A percentile compares a stretch with the other conserved stretches of the same genome.
These are phyloP conservation scores for Melanopsichium pennsylvanicum DNA, from an alignment of 1,284 basidiomycete genomes.

Conservation along the genomic window DNA sequence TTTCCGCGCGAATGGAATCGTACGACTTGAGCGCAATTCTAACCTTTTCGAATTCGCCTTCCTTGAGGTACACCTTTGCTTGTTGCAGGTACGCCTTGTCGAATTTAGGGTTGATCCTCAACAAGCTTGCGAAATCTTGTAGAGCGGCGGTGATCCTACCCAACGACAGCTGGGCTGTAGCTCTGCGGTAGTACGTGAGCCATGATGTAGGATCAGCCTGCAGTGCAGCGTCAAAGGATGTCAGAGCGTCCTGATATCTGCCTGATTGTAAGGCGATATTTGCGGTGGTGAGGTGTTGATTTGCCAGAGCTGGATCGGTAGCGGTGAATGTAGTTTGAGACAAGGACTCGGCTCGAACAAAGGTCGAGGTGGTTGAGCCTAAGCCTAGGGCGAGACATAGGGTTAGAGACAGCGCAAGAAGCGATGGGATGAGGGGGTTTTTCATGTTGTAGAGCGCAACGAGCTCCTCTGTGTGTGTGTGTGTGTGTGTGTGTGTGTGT, in stretches of 20 bases:
- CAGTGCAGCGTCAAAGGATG: conserved; percentile 55
- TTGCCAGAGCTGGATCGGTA: conserved; percentile 24
- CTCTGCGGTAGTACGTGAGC: conserved; percentile 61
- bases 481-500: neutral
- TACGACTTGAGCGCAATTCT: conserved; percentile 34
- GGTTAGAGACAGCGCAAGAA: conserved; percentile 38
- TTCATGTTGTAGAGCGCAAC: conserved; percentile 11
- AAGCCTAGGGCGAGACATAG: conserved; percentile 32
- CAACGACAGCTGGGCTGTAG: conserved; percentile 62
- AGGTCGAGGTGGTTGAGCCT: too few species aligned
- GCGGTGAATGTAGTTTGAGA: conserved; percentile 8
- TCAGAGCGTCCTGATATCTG: conserved; percentile 53
- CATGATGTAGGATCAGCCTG: conserved; percentile 52
- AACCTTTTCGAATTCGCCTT: conserved; percentile 57
- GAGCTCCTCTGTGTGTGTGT: too few species aligned
- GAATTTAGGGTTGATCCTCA: conserved; percentile 59
- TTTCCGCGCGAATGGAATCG: conserved; percentile 24
- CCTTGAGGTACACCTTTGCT: conserved; percentile 58
- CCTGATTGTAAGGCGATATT: conserved; percentile 55
- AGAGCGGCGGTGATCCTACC: conserved; percentile 59
- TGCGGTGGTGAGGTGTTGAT: conserved; percentile 45
- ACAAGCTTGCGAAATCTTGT: conserved; percentile 51
- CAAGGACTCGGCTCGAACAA: too few species aligned
- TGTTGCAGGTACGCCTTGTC: conserved; percentile 59
- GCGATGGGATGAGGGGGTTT: conserved; percentile 26